A percentile compares a stretch with the other conserved stretches of the same genome.
Evolutionary conservation across 768 basidiomycete genomes (phyloP).

Genomic region (Russula vinacea): DNA sequence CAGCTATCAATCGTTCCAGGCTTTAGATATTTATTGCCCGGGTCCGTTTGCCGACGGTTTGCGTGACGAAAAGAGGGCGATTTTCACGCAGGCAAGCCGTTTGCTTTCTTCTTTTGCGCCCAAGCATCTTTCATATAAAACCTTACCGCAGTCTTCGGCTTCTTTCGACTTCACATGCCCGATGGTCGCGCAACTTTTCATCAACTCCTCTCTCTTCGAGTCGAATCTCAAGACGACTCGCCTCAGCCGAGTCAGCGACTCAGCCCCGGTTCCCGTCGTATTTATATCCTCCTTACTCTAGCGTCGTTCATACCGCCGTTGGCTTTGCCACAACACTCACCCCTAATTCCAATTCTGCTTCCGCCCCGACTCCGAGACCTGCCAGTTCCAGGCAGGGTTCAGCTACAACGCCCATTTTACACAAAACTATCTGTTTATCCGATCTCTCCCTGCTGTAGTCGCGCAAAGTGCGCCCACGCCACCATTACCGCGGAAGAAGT

Average conservation of each 20-base stretch:
- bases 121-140: constrained; percentile 20
- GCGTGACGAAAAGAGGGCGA: too few relatives aligned
- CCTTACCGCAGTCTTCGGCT: neutral
- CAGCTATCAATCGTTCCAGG: constrained; percentile 6
- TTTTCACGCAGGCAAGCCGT: too few relatives aligned
- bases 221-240: constrained; percentile 53
- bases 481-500: constrained; percentile 76
- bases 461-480: neutral
- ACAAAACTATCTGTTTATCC: constrained; percentile 11
- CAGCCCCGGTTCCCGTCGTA: constrained; percentile 31
- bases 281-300: constrained; percentile 5
- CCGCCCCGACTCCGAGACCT: constrained; percentile 41
- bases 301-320: constrained; percentile 23
- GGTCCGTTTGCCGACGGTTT: too few relatives aligned
- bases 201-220: constrained; percentile 62
- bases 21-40: neutral
- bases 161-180: neutral
- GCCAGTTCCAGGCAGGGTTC: constrained; percentile 30
- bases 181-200: constrained; percentile 47
- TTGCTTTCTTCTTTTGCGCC: too few relatives aligned
- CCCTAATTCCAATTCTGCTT: neutral
- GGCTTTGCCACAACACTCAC: constrained; percentile 14
- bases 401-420: constrained; percentile 21
- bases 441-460: constrained; percentile 18
- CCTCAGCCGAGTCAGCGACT: too few relatives aligned